These are phyloP conservation scores for Asterochloris erici DNA, from an alignment of 139 green algal genomes.

Conservation along the genomic window DNA sequence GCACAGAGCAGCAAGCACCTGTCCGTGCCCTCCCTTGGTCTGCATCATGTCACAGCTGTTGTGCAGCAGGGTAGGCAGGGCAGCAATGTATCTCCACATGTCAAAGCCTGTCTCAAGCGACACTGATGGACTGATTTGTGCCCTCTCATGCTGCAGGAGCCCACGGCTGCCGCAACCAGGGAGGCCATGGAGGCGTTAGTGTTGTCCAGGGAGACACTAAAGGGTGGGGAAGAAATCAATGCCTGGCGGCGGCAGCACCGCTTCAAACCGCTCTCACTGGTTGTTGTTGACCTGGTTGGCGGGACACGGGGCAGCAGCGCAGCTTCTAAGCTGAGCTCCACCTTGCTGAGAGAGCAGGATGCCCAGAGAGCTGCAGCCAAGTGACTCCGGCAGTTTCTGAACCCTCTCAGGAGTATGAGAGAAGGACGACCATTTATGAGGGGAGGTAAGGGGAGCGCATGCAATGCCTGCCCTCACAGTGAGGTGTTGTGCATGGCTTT, in stretches of 20 bases:
- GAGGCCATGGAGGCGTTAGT: conserved; percentile 76
- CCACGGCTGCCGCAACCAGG: conserved; percentile 67
- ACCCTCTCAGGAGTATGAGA: too few species aligned
- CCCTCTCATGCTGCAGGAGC: conserved; percentile 36
- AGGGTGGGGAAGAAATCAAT: conserved; percentile 74
- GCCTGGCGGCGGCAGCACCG: conserved; percentile 24
- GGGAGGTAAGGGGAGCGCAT: too few species aligned
- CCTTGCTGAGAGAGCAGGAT: conserved; percentile 34
- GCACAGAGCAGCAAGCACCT: too few species aligned
- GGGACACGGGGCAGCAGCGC: background rate
- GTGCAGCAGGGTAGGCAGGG: too few species aligned
- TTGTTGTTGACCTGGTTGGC: conserved; percentile 71
- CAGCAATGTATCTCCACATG: too few species aligned
- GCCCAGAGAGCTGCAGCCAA: background rate
- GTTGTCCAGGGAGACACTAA: conserved; percentile 81
- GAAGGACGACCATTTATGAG: too few species aligned
- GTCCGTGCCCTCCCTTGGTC: too few species aligned
- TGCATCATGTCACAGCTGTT: too few species aligned
- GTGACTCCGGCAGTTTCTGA: background rate
- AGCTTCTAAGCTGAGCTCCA: conserved; percentile 65
- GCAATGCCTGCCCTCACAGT: too few species aligned
- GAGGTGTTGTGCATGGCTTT: too few species aligned
- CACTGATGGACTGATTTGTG: background rate
- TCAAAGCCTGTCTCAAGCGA: too few species aligned
- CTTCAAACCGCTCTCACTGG: conserved; percentile 38